Evolutionary conservation across 169 alveolate genomes (phyloP).

Genomic region (Eimeria sp.): DNA sequence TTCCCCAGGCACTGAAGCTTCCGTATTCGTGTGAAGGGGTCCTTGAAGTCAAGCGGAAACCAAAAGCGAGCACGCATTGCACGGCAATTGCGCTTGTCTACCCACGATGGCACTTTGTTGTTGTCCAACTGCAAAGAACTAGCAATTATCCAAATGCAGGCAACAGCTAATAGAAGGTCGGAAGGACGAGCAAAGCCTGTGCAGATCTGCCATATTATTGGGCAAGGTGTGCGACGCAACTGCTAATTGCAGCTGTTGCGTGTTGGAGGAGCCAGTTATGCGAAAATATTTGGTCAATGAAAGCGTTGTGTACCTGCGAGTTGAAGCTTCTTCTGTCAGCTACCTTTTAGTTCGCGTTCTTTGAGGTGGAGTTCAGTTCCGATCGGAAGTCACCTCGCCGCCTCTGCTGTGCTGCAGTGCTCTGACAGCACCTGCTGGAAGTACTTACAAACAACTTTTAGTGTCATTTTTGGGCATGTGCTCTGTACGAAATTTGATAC

Average conservation of each 20-base stretch:
- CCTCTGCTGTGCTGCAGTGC: no score
- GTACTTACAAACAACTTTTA: no score
- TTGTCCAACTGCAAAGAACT: background rate
- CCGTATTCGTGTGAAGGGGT: background rate
- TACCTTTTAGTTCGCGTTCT: background rate
- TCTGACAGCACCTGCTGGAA: no score
- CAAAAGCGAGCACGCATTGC: background rate
- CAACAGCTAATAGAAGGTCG: background rate
- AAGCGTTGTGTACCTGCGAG: background rate
- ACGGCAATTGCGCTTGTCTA: constrained; percentile 46
- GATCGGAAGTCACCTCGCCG: background rate
- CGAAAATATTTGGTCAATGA: background rate
- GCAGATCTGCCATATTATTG: background rate
- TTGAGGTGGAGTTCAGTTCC: background rate
- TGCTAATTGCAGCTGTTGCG: background rate
- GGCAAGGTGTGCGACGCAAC: background rate
- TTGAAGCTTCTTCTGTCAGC: background rate
- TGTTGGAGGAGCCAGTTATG: background rate
- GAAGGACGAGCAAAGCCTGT: background rate
- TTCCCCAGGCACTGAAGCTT: background rate
- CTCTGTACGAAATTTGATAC: no score
- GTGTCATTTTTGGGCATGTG: no score
- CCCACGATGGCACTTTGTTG: background rate
- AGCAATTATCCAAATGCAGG: background rate
- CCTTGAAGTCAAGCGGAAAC: background rate